A percentile compares a stretch with the other conserved stretches of the same genome.
These are phyloP conservation scores for Mycena sanguinolenta DNA, from an alignment of 768 basidiomycete species.

Conservation along the genomic window DNA sequence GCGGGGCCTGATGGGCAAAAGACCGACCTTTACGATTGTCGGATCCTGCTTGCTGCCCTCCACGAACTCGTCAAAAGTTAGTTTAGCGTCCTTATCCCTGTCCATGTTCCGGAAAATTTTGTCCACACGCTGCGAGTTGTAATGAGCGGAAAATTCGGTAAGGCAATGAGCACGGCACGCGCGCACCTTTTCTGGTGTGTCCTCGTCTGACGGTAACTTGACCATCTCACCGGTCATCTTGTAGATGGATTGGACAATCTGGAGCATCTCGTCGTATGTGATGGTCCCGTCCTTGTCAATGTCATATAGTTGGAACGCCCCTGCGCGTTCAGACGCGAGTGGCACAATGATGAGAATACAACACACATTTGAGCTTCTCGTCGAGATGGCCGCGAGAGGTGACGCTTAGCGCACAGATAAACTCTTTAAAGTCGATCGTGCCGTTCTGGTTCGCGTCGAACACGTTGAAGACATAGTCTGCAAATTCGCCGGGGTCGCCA, in stretches of 20 bases:
- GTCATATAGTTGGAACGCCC: slow-evolving; percentile 99
- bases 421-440: slow-evolving; percentile 99
- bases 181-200: slow-evolving; percentile 97
- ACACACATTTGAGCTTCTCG: slow-evolving; percentile 97
- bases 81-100: slow-evolving; percentile 90
- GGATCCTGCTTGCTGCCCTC: slow-evolving; percentile 99
- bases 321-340: slow-evolving; percentile 58
- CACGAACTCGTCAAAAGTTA: slow-evolving; percentile 97
- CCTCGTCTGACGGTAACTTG: slow-evolving; percentile 96
- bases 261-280: slow-evolving; percentile 99
- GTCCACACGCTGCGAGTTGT: slow-evolving; percentile 85
- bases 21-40: slow-evolving; percentile 92
- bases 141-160: slow-evolving; percentile 14
- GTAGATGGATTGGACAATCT: slow-evolving; percentile 98
- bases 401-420: slow-evolving; percentile 97
- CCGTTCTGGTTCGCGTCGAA: slow-evolving; percentile 96
- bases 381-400: slow-evolving; percentile 94
- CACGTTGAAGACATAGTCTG: slow-evolving; percentile 98
- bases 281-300: slow-evolving; percentile 98
- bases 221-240: slow-evolving; percentile 99
- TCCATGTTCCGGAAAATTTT: slow-evolving; percentile 99
- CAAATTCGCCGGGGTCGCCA: slow-evolving; percentile 96
- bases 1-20: slow-evolving; percentile 1
- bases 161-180: slow-evolving; percentile 7
- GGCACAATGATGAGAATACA: slow-evolving; percentile 24